Evolutionary conservation across 495 filamentous ascomycete genomes (phyloP), one percentile per base, ranked within the genome.

Genomic region (Hyaloscypha variabilis): DNA sequence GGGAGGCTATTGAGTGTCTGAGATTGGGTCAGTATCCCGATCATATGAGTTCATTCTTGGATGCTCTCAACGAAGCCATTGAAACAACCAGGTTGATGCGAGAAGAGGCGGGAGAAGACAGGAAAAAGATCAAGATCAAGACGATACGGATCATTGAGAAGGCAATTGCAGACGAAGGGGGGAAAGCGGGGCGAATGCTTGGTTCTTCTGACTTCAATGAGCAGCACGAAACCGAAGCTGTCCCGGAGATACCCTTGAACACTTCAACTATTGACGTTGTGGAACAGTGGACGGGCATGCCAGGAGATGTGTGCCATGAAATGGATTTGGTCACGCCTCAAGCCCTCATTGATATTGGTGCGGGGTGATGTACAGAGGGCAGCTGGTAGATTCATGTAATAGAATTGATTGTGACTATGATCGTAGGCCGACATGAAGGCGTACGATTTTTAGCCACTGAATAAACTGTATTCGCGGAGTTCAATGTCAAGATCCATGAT

Each of bases 141-240:
- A 63, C 51, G 6, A 46, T 69, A 5, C 52, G 63, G 21, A 72
- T 72, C 23, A 65, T 72, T 24, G 64, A 72, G 66, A 71, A 31
- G n/a, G 68, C 68, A 19, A 55, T 64, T 30, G 52, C 24, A 52
- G 54, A 64, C 2, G 30, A 61, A 25, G 23, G 6, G 10, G n/a
- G n/a, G n/a, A n/a, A n/a, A 10, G 24, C 28, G 11, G 23, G 30
- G 23, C 13, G 39, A 30, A 21, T 0, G 28, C 21, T 8, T 46
- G 17, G 39, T 19, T 46, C 39, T 4, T 46, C 31, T 6, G 31
- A 46, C 17, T 46, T 17, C 19, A 3, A 1, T 17, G 39, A 46
- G 13, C 8, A 10, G 19, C 19, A 4, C 3, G 39, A 46, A 17
- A 46, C 10, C 19, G 39, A 46, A 46, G 13, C 19, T 19, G 1